phyloP scores from a whole-genome alignment of 2,329 filamentous ascomycete genomes.

The Fusarium haematococcum region DNA sequence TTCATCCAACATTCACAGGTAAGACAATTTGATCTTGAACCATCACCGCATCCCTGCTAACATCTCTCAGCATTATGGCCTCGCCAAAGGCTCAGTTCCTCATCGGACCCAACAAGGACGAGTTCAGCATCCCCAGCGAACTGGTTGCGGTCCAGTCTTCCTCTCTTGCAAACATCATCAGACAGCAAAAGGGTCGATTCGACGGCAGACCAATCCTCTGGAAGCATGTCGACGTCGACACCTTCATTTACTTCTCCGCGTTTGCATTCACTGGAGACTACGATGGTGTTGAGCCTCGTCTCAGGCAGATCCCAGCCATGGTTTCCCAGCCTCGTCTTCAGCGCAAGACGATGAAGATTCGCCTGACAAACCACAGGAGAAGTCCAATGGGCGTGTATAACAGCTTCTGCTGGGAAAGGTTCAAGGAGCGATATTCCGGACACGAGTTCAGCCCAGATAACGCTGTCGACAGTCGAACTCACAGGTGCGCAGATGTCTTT shows the following conservation, averaged over 20 bases:
- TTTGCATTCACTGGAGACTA: background rate
- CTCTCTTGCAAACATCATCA: background rate
- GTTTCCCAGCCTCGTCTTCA: background rate
- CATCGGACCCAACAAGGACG: background rate
- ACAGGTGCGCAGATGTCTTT: background rate
- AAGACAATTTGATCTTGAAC: rapidly evolving
- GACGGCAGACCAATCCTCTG: background rate
- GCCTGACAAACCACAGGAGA: background rate
- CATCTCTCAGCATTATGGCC: background rate
- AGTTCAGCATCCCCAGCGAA: background rate
- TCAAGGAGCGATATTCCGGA: background rate
- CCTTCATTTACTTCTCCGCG: background rate
- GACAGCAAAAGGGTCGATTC: background rate
- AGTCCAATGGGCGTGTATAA: background rate
- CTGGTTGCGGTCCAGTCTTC: background rate
- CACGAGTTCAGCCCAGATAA: background rate
- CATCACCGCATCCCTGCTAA: background rate
- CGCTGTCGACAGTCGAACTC: background rate
- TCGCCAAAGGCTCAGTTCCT: background rate
- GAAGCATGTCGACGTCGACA: background rate
- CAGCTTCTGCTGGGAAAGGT: background rate
- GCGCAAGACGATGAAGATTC: background rate
- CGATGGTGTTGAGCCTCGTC: background rate
- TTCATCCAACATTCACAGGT: background rate
- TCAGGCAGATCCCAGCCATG: background rate